Conservation (phyloP, 768 basidiomycete genomes). For the Termitomyces bulborhizus region DNA sequence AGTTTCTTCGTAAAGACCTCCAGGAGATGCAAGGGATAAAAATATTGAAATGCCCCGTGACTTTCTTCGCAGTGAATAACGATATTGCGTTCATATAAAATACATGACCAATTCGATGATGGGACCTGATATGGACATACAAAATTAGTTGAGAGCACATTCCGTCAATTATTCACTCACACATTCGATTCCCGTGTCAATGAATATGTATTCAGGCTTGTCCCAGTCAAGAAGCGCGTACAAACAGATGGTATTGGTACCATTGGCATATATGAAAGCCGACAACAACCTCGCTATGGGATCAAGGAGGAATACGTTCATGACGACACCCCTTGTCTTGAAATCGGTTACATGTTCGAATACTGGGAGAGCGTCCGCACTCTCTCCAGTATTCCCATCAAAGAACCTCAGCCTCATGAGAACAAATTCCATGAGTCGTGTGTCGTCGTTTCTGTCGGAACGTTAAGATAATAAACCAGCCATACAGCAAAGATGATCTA, state of each 20-base stretch:
- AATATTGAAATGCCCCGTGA: slow-evolving; percentile 59
- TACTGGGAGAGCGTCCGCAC: slow-evolving; percentile 30
- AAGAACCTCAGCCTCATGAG: slow-evolving; percentile 64
- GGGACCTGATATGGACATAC: slow-evolving; percentile 33
- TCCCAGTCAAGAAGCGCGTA: slow-evolving; percentile 66
- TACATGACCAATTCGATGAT: slow-evolving; percentile 76
- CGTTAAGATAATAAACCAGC: slow-evolving; percentile 2
- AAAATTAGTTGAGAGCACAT: not conserved
- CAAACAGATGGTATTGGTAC: slow-evolving; percentile 48
- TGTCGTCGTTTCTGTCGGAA: slow-evolving; percentile 45
- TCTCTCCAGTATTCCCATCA: slow-evolving; percentile 36
- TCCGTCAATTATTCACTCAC: slow-evolving; percentile 33
- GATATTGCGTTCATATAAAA: slow-evolving; percentile 56
- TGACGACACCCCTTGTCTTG: slow-evolving; percentile 60
- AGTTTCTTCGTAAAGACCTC: slow-evolving; percentile 24
- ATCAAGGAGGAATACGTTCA: slow-evolving; percentile 74
- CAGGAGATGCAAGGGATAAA: slow-evolving; percentile 51
- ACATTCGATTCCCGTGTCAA: slow-evolving; percentile 70
- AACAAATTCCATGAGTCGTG: slow-evolving; percentile 63
- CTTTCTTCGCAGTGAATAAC: slow-evolving; percentile 73
- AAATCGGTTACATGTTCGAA: slow-evolving; percentile 61
- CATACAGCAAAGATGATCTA: not conserved
- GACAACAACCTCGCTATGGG: slow-evolving; percentile 53
- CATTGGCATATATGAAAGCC: slow-evolving; percentile 60
- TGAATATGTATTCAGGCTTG: slow-evolving; percentile 58